Evolutionary conservation across 1,139 yeast genomes (phyloP), one percentile per base, ranked within the genome.

Genomic region (Geotrichum australiense): DNA sequence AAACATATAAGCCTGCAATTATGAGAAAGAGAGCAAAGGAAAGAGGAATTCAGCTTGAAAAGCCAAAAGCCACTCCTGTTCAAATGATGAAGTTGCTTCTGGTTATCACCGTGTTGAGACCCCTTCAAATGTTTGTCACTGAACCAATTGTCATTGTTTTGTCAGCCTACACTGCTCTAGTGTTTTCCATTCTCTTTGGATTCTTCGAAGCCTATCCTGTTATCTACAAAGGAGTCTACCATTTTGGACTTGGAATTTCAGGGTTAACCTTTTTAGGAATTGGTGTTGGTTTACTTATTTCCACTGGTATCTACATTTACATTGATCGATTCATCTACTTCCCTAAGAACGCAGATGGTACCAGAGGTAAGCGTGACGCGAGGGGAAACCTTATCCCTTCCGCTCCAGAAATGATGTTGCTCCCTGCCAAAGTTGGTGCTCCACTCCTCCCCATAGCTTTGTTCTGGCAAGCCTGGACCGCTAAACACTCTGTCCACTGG

Each of bases 401-500:
- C 19, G 14, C 40, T 11, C 45, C 51, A 26, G 47, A 49, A 40
- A 25, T 29, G 10, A 34, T 49, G 18, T 27, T 71, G 16, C 70
- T 73, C 3, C 53, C 62, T 37, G 64, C 71, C 19, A 42, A 42
- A 20, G 31, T 45, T 32, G 48, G 85, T 35, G 78, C 86, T 1
- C 58, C 80, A 24, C 71, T 75, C 14, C 65, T 83, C 48, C 89
- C 89, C 14, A 66, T 78, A 35, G 71, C 85, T 0, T 67, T 83
- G 46, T 83, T 84, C 62, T 83, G 93, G 93, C 68, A 82, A 47
- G 94, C 81, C 11, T 83, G 94, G 94, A 71, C 89, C 3, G 74
- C 84, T 11, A 71, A 75, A 54, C 46, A 47, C 10, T 49, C 55
- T 6, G 76, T 83, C 21, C 91, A 80, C 57, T 82, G 89, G 87